phyloP scores from a whole-genome alignment of 2,329 filamentous ascomycete genomes.

The Fusarium sp. region DNA sequence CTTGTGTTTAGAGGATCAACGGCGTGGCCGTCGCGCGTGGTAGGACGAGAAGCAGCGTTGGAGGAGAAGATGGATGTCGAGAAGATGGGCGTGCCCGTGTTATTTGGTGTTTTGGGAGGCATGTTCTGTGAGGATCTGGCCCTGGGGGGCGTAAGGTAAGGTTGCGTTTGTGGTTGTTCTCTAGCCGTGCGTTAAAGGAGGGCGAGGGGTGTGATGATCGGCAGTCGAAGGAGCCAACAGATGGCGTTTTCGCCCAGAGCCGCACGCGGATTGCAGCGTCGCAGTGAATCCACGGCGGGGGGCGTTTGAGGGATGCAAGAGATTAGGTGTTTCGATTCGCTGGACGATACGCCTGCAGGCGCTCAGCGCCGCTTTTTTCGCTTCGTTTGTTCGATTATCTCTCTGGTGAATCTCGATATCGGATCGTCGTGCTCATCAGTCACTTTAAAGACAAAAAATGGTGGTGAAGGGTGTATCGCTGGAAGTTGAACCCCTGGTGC shows the following conservation, averaged over 20 bases:
- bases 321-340: not conserved
- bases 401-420: not conserved
- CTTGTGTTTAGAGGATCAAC: constrained; percentile 38
- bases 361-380: not conserved
- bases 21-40: constrained; percentile 52
- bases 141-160: not conserved
- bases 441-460: not conserved
- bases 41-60: constrained; percentile 46
- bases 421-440: not conserved
- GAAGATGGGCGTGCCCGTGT: constrained; percentile 49
- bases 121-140: constrained; percentile 14
- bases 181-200: constrained; percentile 16
- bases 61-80: constrained; percentile 51
- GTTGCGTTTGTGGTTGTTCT: not conserved
- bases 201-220: constrained; percentile 24
- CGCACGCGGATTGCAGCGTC: constrained; percentile 20
- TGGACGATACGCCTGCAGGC: constrained; percentile 3
- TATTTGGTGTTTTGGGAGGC: constrained; percentile 42
- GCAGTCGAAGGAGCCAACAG: constrained; percentile 14
- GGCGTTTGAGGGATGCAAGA: not conserved
- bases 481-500: constrained; percentile 22
- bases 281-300: constrained; percentile 1
- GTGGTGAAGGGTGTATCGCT: constrained; percentile 4
- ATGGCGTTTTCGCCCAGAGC: constrained; percentile 23
- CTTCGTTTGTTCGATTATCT: not conserved